Percentiles rank a stretch among this genome's conserved stretches.
These are phyloP conservation scores for Solanum dulcamara DNA, from an alignment of 257 asterid species.

Conservation along the genomic window DNA sequence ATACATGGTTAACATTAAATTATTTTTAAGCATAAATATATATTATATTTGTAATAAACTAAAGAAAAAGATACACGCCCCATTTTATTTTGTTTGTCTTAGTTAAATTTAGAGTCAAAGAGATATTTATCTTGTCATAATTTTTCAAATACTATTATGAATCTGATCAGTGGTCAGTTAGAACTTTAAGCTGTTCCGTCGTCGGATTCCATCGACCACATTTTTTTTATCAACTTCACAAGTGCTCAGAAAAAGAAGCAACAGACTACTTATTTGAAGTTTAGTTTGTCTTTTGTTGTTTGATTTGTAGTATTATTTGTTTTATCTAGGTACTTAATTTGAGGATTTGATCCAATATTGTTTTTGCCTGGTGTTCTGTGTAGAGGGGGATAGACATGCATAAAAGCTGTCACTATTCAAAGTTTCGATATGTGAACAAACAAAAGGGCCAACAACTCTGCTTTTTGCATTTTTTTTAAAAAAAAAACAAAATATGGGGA, in stretches of 20 bases:
- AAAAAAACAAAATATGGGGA: too few relatives aligned
- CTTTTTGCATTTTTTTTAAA: too few relatives aligned
- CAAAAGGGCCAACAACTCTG: conserved; percentile 26
- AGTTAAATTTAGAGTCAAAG: too few relatives aligned
- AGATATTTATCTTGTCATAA: too few relatives aligned
- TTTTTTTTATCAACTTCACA: neutral
- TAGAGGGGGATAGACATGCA: conserved; percentile 38
- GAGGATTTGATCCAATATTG: conserved; percentile 41
- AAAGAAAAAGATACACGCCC: too few relatives aligned
- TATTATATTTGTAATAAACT: too few relatives aligned
- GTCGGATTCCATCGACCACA: conserved; percentile 98
- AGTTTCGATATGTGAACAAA: conserved; percentile 57
- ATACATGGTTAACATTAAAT: too few relatives aligned
- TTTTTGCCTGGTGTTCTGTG: conserved; percentile 40
- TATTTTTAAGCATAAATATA: too few relatives aligned
- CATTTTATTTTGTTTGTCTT: too few relatives aligned
- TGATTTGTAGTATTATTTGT: neutral
- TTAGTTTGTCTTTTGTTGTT: neutral
- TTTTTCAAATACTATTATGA: too few relatives aligned
- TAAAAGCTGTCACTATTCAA: conserved; percentile 70
- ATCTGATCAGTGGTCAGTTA: conserved; percentile 85
- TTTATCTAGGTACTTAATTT: conserved; percentile 40
- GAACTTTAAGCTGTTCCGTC: conserved; percentile 70
- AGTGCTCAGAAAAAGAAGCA: neutral
- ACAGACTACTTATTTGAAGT: neutral